phyloP scores from a whole-genome alignment of 2,329 filamentous ascomycete genomes.

The Falciphora oryzae region DNA sequence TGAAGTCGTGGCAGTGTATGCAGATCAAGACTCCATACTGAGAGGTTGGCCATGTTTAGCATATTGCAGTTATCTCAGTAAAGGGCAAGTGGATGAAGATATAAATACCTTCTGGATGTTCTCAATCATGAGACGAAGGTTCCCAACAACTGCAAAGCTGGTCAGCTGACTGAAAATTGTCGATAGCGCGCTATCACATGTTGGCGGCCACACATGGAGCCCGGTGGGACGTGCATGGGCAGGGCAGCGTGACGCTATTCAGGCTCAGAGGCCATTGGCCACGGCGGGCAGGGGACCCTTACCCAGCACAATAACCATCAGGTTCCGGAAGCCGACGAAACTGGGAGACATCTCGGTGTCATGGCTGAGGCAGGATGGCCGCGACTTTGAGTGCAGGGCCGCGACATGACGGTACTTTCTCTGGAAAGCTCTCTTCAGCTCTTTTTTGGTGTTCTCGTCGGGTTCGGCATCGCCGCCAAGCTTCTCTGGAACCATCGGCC shows the following conservation, averaged over 20 bases:
- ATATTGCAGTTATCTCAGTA: not conserved
- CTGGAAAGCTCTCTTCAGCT: conserved; percentile 33
- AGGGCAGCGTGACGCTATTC: conserved; percentile 5
- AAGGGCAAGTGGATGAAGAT: not conserved
- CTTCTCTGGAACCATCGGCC: not conserved
- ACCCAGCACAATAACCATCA: conserved; percentile 93
- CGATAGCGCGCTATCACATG: not conserved
- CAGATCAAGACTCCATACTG: conserved; percentile 95
- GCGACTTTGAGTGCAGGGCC: conserved; percentile 68
- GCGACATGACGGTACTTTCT: conserved; percentile 88
- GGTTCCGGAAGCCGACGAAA: conserved; percentile 89
- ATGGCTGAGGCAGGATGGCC: conserved; percentile 78
- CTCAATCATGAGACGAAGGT: conserved; percentile 89
- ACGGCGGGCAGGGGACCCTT: conserved; percentile 23
- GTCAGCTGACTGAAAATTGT: not conserved
- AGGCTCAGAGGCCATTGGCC: not conserved
- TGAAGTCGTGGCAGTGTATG: conserved; percentile 82
- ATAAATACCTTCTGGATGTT: conserved; percentile 79
- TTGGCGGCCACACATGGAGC: not conserved
- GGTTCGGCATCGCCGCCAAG: not conserved
- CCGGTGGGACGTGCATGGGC: conserved; percentile 3
- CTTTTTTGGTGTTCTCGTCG: conserved; percentile 19
- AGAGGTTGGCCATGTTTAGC: conserved; percentile 12
- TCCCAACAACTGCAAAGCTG: conserved; percentile 67
- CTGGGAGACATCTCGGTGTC: conserved; percentile 71